Percentiles rank a stretch among this genome's conserved stretches.
These are phyloP conservation scores for Synchytrium microbalum DNA, from an alignment of 371 early-diverging fungal species.

Conservation along the genomic window DNA sequence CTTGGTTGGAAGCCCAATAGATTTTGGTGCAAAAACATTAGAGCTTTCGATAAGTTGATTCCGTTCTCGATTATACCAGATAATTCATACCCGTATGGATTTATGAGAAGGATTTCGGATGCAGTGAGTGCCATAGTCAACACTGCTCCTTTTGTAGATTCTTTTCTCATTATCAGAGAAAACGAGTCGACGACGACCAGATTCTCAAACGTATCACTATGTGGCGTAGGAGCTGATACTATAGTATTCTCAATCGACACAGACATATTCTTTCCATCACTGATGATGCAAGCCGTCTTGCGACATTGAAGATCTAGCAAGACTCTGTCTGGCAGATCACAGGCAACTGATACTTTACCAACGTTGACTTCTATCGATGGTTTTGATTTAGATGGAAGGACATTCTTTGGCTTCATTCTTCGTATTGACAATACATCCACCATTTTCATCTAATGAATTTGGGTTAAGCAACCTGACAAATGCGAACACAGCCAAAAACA, in stretches of 20 bases:
- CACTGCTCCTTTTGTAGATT: neutral
- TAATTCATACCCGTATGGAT: slow-evolving; percentile 31
- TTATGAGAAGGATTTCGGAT: slow-evolving; percentile 1
- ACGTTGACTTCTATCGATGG: neutral
- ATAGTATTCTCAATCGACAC: neutral
- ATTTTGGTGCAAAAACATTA: slow-evolving; percentile 22
- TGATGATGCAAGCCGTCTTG: neutral
- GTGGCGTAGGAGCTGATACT: neutral
- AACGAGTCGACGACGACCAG: neutral
- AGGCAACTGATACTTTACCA: neutral
- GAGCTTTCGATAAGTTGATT: slow-evolving; percentile 31
- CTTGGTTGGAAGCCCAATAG: slow-evolving; percentile 14
- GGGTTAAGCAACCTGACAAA: too few species aligned
- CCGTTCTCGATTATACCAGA: slow-evolving; percentile 31
- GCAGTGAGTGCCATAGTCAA: neutral
- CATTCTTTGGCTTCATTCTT: neutral
- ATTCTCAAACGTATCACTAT: neutral
- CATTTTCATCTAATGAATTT: neutral
- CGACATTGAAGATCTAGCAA: neutral
- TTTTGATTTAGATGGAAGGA: neutral
- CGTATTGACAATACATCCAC: neutral
- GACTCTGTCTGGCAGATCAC: neutral
- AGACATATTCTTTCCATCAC: neutral
- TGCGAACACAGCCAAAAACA: too few species aligned
- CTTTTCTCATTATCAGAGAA: neutral